Conservation (phyloP, 192 early-diverging fungal species). For the Gigaspora rosea region DNA sequence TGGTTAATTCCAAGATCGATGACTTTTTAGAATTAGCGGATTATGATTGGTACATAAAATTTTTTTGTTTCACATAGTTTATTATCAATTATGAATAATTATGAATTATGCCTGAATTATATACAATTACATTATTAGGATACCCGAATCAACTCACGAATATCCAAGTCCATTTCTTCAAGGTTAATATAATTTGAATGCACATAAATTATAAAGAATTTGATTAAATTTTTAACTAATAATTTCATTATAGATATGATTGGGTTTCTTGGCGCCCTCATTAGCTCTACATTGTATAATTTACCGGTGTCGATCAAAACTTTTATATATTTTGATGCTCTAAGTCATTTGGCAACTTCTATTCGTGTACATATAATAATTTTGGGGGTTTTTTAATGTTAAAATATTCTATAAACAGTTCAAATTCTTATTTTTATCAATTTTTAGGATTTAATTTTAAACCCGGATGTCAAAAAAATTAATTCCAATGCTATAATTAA, state of each 20-base stretch:
- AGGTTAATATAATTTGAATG: slow-evolving; percentile 39
- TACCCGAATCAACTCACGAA: slow-evolving; percentile 46
- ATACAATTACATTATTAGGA: slow-evolving; percentile 45
- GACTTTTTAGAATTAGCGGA: slow-evolving; percentile 78
- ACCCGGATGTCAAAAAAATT: slow-evolving; percentile 61
- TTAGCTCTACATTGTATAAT: slow-evolving; percentile 66
- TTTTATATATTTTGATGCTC: slow-evolving; percentile 71
- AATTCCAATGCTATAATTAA: slow-evolving; percentile 58
- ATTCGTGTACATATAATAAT: slow-evolving; percentile 59
- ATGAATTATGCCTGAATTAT: not conserved
- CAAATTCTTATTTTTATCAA: not conserved
- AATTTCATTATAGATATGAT: slow-evolving; percentile 61
- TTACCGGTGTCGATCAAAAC: slow-evolving; percentile 66
- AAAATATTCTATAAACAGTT: not conserved
- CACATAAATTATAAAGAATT: not conserved
- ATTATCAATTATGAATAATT: not conserved
- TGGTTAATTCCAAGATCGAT: slow-evolving; percentile 81
- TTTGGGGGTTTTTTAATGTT: not conserved
- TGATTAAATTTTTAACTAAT: not conserved
- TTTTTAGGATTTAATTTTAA: slow-evolving; percentile 56
- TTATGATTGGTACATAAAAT: slow-evolving; percentile 73
- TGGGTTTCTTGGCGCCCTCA: slow-evolving; percentile 66
- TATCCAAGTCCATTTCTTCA: slow-evolving; percentile 72
- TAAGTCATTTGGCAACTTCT: slow-evolving; percentile 67
- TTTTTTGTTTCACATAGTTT: slow-evolving; percentile 11